Base-by-base conservation (phyloP, 257 asterid species). In the Scutellaria baicalensis region DNA sequence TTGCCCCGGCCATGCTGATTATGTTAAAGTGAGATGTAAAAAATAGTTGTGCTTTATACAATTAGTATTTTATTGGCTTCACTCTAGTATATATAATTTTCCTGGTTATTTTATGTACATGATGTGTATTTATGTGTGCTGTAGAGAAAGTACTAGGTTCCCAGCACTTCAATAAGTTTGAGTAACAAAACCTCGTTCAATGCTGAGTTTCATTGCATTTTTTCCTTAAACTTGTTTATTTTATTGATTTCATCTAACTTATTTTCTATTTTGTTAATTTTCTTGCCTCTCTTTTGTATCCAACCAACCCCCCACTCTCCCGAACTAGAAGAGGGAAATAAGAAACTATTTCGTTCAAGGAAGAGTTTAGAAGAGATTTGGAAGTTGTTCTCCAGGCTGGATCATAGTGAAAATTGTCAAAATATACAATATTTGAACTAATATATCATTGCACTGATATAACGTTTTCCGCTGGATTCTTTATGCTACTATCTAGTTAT, bases 1-100 rank as follows among this genome's bases (percentile, higher is more conserved):
- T 72, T 93, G 98, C 74, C 98, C 98, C 18, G 98, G 98, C 6
- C 98, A 93, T 52, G 98, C 98, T 6, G 98, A 93, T 71, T 93
- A 93, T 72, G 97, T 92, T 66, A 92, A 92, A 78, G 98, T 90
- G 76, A 80, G 92, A 68, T 51, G 44, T 45, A 36, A 35, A 39
- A 35, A 65, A 38, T 38, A 6, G 21, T 66, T 4, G 9, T 27
- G 33, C 33, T 27, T 59, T 8, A 35, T 27, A n/a, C n/a, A 36
- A 31, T 11, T 21, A 13, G 20, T 48, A 18, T 4, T 43, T 31
- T 54, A 3, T 16, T 9, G 55, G 35, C 57, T 51, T 27, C 57
- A 21, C 51, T 78, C 47, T 42, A 36, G 72, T 33, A 8, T 16
- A 11, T 17, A 40, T 16, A 52, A 38, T 45, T n/a, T 10, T 59